Percentiles rank a stretch among this genome's conserved stretches.
phyloP scores from a whole-genome alignment of 192 early-diverging fungal genomes.

The Coemansia sp. region DNA sequence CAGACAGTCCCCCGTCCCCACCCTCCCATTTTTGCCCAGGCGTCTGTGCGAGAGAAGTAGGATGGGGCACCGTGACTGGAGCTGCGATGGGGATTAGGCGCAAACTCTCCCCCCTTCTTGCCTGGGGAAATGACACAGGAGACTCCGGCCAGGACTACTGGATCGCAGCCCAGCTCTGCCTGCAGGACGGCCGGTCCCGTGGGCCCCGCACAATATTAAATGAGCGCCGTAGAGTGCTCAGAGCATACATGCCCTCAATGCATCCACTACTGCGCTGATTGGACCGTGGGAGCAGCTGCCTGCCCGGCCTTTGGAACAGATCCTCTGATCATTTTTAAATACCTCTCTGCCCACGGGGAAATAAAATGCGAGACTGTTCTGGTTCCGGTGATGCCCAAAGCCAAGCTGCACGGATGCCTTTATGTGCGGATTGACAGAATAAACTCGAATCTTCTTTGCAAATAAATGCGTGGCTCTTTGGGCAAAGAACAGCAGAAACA shows the following conservation, averaged over 20 bases:
- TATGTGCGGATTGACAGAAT: neutral
- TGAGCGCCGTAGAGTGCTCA: slow-evolving; percentile 5
- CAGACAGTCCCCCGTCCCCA: slow-evolving; percentile 2
- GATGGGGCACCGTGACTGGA: neutral
- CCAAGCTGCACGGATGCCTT: no score
- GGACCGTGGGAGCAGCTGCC: slow-evolving; percentile 17
- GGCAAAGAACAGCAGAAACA: neutral
- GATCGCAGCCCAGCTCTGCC: neutral
- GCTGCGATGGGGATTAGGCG: neutral
- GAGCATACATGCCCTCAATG: neutral
- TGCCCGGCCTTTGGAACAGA: neutral
- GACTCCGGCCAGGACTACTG: no score
- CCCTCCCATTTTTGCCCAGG: neutral
- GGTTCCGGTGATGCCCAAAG: no score
- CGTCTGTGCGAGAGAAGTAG: slow-evolving; percentile 1
- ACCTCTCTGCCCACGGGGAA: neutral
- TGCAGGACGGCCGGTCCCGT: slow-evolving; percentile 1
- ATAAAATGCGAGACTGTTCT: no score
- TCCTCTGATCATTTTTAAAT: neutral
- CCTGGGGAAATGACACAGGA: neutral
- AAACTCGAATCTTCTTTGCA: neutral
- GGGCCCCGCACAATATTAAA: slow-evolving; percentile 14
- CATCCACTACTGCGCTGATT: slow-evolving; percentile 12
- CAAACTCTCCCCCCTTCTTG: neutral
- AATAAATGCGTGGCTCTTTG: neutral